A percentile compares a stretch with the other conserved stretches of the same genome.
Conservation (phyloP, 2,329 filamentous ascomycete species). For the Akanthomyces muscarius region DNA sequence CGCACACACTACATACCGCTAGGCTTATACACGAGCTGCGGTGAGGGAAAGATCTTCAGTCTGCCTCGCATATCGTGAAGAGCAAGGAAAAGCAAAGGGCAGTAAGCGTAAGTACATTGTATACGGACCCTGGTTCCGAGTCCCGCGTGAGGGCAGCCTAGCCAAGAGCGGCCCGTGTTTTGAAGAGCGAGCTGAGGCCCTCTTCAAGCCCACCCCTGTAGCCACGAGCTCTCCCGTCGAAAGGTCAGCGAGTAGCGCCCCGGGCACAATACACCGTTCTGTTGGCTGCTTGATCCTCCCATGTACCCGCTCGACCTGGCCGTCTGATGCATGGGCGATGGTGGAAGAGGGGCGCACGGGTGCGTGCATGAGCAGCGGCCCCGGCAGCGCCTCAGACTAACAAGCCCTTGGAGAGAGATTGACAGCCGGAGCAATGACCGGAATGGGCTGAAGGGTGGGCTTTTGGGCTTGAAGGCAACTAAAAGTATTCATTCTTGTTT, state of each 20-base stretch:
- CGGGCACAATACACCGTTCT: slow-evolving; percentile 7
- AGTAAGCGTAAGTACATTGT: not conserved
- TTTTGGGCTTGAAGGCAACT: not conserved
- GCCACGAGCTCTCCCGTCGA: slow-evolving; percentile 15
- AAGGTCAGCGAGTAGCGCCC: not conserved
- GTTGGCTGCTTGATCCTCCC: not conserved
- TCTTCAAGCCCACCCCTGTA: slow-evolving; percentile 1
- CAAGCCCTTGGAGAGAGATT: not conserved
- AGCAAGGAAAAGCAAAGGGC: not conserved
- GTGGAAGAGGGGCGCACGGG: not conserved
- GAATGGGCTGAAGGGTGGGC: not conserved
- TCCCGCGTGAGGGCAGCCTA: not conserved
- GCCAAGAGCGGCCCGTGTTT: slow-evolving; percentile 1
- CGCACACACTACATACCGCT: not conserved
- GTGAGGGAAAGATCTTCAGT: not conserved
- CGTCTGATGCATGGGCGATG: not conserved
- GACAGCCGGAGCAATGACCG: not conserved
- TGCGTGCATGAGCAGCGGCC: not conserved
- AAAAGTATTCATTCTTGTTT: not conserved
- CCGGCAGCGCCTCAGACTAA: not conserved
- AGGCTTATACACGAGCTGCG: not conserved
- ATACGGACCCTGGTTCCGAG: not conserved
- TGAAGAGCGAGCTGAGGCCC: slow-evolving; percentile 1
- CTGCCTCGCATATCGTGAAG: not conserved
- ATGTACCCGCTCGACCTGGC: not conserved